Evolutionary conservation across 169 alveolate genomes (phyloP), one percentile per base, ranked within the genome.

Genomic region (Plasmodium vinckei): DNA sequence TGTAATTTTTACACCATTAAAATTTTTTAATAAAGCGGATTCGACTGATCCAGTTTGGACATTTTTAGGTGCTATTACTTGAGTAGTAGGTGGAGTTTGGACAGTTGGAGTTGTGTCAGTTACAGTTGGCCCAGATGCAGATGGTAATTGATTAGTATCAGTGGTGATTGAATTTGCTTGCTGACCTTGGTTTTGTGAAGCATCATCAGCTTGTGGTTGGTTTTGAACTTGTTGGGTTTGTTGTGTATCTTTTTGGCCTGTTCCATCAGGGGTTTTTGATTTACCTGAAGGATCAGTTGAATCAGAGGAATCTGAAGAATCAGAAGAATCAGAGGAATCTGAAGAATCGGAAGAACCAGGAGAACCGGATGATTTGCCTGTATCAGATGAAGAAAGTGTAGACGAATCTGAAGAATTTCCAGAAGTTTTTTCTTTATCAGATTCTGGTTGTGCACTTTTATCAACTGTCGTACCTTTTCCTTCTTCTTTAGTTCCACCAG

Each of bases 1-100:
- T 13, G 44, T 57, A 33, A 72, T 42, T 27, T 72, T 72, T 46
- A 57, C 61, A 39, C 27, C 87, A 21, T 9, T 72, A 17, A 39
- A 2, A 39, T 59, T 25, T 25, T 72, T 49, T 27, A 72, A 47
- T 9, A 59, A 6, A 9, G 57, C 60, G 39, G 87, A 42, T 39
- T 39, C 53, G 17, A 72, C 71, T 13, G 19, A n/a, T 44, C 47
- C 46, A 2, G 1, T 25, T 15, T 33, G 46, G n/a, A 21, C 47
- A 23, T 9, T 13, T 54, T n/a, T 47, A 67, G 7, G 23, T 0
- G 27, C 19, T 19, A 46, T 49, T 12, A n/a, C 10, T 44, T 51
- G 57, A 47, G 56, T 10, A 47, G 2, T 13, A 47, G n/a, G n/a
- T n/a, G n/a, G n/a, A n/a, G n/a, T n/a, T n/a, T n/a, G n/a, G n/a